A percentile compares a stretch with the other conserved stretches of the same genome.
Conservation (phyloP, 2,329 filamentous ascomycete genomes). For the Phaeosphaeria sp. region DNA sequence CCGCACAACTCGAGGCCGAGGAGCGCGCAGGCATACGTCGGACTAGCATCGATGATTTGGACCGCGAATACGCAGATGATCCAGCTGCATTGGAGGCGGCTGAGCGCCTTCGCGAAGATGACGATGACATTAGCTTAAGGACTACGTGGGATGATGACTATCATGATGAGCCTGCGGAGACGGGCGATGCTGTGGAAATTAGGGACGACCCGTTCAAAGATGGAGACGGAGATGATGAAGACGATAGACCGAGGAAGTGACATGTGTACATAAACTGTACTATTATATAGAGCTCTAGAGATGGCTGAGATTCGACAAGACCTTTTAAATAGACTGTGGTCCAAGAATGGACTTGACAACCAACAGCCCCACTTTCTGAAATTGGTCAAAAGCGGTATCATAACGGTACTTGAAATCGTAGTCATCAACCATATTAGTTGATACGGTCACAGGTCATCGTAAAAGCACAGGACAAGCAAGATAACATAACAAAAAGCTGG, state of each 20-base stretch:
- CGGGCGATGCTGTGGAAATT: slow-evolving; percentile 49
- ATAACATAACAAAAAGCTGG: slow-evolving; percentile 25
- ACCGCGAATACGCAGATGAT: slow-evolving; percentile 53
- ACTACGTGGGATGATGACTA: slow-evolving; percentile 56
- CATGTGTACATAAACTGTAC: background rate
- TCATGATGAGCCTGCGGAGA: slow-evolving; percentile 50
- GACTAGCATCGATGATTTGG: slow-evolving; percentile 43
- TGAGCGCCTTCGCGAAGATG: slow-evolving; percentile 54
- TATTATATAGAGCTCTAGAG: background rate
- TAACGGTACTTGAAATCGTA: background rate
- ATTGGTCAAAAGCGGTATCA: background rate
- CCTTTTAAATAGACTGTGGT: slow-evolving; percentile 4
- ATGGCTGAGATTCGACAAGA: background rate
- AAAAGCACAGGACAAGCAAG: background rate
- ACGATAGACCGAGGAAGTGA: slow-evolving; percentile 12
- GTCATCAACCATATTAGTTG: too few relatives aligned
- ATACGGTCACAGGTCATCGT: too few relatives aligned
- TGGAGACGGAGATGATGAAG: slow-evolving; percentile 46
- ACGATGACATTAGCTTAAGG: slow-evolving; percentile 58
- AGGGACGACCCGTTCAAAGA: slow-evolving; percentile 53
- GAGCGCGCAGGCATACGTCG: slow-evolving; percentile 48
- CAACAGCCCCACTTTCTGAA: background rate
- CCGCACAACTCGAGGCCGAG: slow-evolving; percentile 56
- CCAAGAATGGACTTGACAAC: background rate
- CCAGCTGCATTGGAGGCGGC: slow-evolving; percentile 51